phyloP scores from a whole-genome alignment of 495 filamentous ascomycete species.

The Aspergillus indologenus region DNA sequence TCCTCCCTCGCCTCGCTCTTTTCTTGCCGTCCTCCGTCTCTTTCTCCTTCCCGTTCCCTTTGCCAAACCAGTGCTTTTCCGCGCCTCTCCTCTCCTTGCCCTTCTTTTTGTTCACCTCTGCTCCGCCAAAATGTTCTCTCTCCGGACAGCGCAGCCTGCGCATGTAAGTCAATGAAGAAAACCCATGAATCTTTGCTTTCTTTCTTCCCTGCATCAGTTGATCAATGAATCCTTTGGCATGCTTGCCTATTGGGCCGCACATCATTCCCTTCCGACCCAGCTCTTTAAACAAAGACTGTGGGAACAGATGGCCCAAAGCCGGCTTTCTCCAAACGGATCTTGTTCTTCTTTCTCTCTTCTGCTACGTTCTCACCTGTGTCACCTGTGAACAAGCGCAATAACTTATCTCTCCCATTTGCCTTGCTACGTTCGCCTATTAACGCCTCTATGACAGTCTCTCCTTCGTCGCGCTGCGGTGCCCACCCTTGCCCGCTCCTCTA shows the following conservation, averaged over 20 bases:
- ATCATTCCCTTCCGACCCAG: conserved; percentile 11
- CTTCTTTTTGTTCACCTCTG: conserved; percentile 6
- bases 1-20: conserved; percentile 20
- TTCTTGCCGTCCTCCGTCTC: conserved; percentile 13
- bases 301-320: not conserved
- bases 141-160: conserved; percentile 30
- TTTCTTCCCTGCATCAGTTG: not conserved
- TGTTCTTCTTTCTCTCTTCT: not conserved
- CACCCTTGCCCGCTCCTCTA: conserved; percentile 32
- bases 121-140: conserved; percentile 29
- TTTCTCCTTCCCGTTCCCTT: conserved; percentile 10
- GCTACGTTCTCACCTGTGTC: not conserved
- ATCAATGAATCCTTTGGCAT: conserved; percentile 11
- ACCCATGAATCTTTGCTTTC: not conserved
- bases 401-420: conserved; percentile 8
- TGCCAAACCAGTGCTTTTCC: conserved; percentile 4
- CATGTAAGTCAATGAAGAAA: conserved; percentile 29
- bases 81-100: conserved; percentile 10
- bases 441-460: conserved; percentile 31
- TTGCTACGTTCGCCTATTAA: conserved; percentile 3
- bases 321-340: too few relatives aligned
- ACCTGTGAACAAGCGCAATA: not conserved
- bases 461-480: conserved; percentile 40
- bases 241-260: conserved; percentile 15
- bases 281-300: not conserved